Base-by-base conservation (phyloP, 768 basidiomycete species). In the Amanita molliuscula region DNA sequence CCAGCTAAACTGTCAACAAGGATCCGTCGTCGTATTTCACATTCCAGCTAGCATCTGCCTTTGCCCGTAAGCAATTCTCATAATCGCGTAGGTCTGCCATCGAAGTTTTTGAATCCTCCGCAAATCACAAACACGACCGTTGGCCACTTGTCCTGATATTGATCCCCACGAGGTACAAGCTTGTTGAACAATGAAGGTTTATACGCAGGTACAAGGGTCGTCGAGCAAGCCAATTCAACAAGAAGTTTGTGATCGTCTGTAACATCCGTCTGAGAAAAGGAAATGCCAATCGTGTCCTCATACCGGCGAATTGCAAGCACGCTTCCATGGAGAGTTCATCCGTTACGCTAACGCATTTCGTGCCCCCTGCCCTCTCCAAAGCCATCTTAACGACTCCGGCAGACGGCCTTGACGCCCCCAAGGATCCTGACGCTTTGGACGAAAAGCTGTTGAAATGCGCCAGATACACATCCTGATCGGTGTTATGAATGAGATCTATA, bases 241-340 rank as follows among this genome's bases (percentile, higher is more conserved):
- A 88, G 67, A 50, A 81, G 67, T 62, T 85, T 86, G 59, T 89
- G 86, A 52, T 87, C 84, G 54, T 84, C 87, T 85, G 55, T 11
- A 11, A 49, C 16, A 42, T 49, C 35, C 26, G n/a, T 15, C 29
- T 60, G 37, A 55, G 51, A 43, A 44, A 15, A 23, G 29, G 8
- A 42, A 37, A 20, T 29, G 3, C 3, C 21, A 35, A 16, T 31
- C 43, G 48, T 20, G 28, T 44, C 18, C 6, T 58, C 75, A 55
- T 57, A 87, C 86, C 74, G 55, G 80, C 76, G 56, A 88, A 85
- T 8, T 55, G 56, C 16, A 65, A 59, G 2, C 75, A 72, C 6
- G 78, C 67, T 47, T 75, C 70, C 84, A 89, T 88, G 49, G 75
- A 77, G 50, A 87, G 58, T 59, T 80, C 79, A 56, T 89, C 86